Percentiles rank a stretch among this genome's conserved stretches.
Evolutionary conservation across 306 rosid genomes (phyloP).

Genomic region (Arachis stenosperma): DNA sequence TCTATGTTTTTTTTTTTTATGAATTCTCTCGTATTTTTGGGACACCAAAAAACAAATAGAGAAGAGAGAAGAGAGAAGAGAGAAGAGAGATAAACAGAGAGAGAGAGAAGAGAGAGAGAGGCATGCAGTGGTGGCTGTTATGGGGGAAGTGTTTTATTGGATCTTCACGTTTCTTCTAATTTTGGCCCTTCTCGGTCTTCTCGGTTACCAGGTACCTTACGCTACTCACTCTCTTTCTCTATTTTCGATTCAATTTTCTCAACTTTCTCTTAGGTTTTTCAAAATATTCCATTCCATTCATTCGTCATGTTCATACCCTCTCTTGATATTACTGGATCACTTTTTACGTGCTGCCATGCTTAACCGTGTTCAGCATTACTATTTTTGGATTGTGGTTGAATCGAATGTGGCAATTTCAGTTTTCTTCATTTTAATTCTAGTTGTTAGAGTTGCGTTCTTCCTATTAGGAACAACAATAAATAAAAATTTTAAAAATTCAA

Average conservation of each 20-base stretch:
- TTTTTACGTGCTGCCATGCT: background rate
- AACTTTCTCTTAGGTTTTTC: background rate
- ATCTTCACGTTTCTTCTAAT: constrained; percentile 64
- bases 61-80: background rate
- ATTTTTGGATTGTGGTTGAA: constrained; percentile 9
- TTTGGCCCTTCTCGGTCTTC: constrained; percentile 51
- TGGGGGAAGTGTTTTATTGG: constrained; percentile 68
- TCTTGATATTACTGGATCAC: background rate
- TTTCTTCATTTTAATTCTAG: background rate
- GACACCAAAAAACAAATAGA: background rate
- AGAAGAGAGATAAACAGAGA: background rate
- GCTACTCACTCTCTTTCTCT: background rate
- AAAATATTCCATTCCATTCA: background rate
- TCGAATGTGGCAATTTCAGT: background rate
- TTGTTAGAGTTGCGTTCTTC: background rate
- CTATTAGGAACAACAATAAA: background rate
- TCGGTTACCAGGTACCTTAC: constrained; percentile 70
- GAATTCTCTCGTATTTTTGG: no score
- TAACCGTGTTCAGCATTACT: background rate
- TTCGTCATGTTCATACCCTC: background rate
- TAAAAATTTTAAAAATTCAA: background rate
- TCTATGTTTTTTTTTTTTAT: no score
- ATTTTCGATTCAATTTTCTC: background rate
- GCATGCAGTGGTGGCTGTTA: constrained; percentile 39
- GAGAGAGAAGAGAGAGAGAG: background rate